Base-by-base conservation (phyloP, 2,329 filamentous ascomycete species). In the Colletotrichum tamarilloi region DNA sequence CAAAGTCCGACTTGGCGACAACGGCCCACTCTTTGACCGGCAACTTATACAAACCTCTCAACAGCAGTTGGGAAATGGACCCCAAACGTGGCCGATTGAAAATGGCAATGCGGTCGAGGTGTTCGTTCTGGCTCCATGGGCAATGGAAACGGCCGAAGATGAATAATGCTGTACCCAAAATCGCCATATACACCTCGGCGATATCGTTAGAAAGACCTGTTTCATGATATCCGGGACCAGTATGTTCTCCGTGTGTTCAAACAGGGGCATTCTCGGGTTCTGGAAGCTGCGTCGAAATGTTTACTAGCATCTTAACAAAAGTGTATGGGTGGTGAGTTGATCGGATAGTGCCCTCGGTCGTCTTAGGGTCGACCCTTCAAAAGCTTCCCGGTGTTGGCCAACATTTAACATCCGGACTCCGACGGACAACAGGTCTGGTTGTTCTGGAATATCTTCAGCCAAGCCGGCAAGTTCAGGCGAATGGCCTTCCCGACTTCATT, bases 391-490 rank as follows among this genome's bases (percentile, higher is more conserved):
- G 7, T 24, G 52, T 7, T 67, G 55, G 11, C 38, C 42, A 26
- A 32, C 11, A 26, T 22, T 5, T 28, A 67, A 35, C 30, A 55
- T 53, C 62, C 28, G 30, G 46, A 55, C 16, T 55, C 49, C 28
- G 46, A 64, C 42, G 14, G 28, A 55, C 32, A 55, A 64, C 62
- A 30, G 52, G n/a, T 49, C 14, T 22, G 12, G 30, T 22, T 19
- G 32, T 55, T 55, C 59, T 49, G 26, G 59, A 62, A 52, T n/a
- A 22, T 14, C n/a, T 16, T 46, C 22, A 53, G 49, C 62, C 62
- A 64, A 55, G 49, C 16, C 30, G 49, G 30, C 30, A 64, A 64
- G 46, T 38, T 64, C 49, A 64, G 49, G 30, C 22, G 49, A 64
- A 52, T 35, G 30, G 22, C 30, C 28, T 26, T 22, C 38, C 28